Conservation (phyloP, 768 basidiomycete genomes). For the Rhizopogon roseolus region DNA sequence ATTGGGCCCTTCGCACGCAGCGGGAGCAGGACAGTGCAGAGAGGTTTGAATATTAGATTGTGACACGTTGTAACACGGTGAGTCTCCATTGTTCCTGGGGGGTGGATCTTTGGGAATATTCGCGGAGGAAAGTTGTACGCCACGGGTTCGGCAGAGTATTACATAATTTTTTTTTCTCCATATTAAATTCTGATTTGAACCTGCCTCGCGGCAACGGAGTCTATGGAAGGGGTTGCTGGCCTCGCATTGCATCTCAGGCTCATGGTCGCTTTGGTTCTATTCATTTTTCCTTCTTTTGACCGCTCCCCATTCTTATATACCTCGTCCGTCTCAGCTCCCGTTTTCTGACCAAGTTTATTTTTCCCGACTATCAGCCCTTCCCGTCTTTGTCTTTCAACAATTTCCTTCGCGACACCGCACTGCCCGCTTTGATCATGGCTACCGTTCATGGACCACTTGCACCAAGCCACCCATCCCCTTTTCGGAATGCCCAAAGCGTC, state of each 20-base stretch:
- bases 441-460: constrained; percentile 25
- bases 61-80: constrained; percentile 19
- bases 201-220: constrained; percentile 9
- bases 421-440: constrained; percentile 17
- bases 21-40: constrained; percentile 3
- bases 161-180: constrained; percentile 11
- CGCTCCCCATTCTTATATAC: constrained; percentile 3
- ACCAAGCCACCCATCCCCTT: constrained; percentile 25
- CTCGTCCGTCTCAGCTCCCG: not conserved
- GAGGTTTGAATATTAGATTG: constrained; percentile 9
- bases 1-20: constrained; percentile 9
- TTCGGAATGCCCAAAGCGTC: constrained; percentile 18
- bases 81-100: constrained; percentile 15
- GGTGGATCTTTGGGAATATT: constrained; percentile 6
- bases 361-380: not conserved
- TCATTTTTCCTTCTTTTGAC: constrained; percentile 3
- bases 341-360: not conserved
- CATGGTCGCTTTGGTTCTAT: constrained; percentile 1
- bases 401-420: constrained; percentile 14
- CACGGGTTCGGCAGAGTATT: constrained; percentile 6
- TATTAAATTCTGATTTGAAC: constrained; percentile 7
- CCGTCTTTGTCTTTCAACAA: not conserved
- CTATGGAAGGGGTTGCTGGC: constrained; percentile 7
- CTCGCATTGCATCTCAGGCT: constrained; percentile 3
- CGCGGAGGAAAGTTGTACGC: constrained; percentile 5